Percentiles rank a stretch among this genome's conserved stretches.
Evolutionary conservation across 306 rosid species (phyloP).

Genomic region (Vachellia pachyceras): DNA sequence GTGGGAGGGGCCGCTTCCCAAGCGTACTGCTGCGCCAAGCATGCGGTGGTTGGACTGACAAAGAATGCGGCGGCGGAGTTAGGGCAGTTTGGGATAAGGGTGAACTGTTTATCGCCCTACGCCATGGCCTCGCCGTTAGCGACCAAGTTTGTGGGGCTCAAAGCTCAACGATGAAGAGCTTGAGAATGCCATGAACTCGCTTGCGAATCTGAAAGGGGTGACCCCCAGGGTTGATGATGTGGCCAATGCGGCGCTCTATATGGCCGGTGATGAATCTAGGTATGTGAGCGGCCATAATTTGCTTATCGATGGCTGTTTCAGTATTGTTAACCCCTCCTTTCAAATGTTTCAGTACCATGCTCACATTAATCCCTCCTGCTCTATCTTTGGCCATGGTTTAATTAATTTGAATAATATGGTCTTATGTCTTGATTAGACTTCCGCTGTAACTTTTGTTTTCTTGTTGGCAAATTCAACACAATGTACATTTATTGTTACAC

Average conservation of each 20-base stretch:
- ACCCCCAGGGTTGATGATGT: slow-evolving; percentile 71
- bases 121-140: slow-evolving; percentile 68
- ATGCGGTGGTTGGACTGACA: slow-evolving; percentile 72
- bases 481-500: background rate
- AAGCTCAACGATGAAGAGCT: slow-evolving; percentile 48
- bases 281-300: slow-evolving; percentile 86
- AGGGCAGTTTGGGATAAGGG: slow-evolving; percentile 80
- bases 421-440: background rate
- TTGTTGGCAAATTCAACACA: too few species aligned
- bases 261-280: slow-evolving; percentile 73
- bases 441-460: background rate
- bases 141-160: slow-evolving; percentile 48
- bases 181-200: slow-evolving; percentile 46
- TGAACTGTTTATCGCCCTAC: slow-evolving; percentile 81
- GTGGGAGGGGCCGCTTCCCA: slow-evolving; percentile 72
- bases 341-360: slow-evolving; percentile 50
- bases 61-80: slow-evolving; percentile 71
- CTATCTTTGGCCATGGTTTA: background rate
- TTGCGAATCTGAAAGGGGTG: slow-evolving; percentile 67
- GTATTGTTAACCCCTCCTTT: slow-evolving; percentile 64
- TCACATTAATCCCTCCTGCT: background rate
- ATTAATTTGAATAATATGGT: background rate
- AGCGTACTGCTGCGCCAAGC: slow-evolving; percentile 74
- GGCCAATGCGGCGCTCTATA: slow-evolving; percentile 78
- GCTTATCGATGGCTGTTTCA: slow-evolving; percentile 73